Conservation (phyloP, 148 eudicot genomes). For the Rheum nobile region DNA sequence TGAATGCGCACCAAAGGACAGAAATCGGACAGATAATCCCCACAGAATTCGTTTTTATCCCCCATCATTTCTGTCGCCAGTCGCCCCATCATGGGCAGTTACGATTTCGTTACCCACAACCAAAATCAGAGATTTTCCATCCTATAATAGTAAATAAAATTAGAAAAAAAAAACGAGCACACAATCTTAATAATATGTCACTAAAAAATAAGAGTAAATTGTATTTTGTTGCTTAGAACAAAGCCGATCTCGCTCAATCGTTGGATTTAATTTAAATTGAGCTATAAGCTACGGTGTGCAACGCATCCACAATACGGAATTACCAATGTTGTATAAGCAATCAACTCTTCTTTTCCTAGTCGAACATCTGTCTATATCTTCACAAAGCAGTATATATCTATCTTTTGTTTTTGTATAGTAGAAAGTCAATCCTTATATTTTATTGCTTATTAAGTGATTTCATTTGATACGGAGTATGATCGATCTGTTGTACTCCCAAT, state of each 20-base stretch:
- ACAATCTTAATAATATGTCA: no score
- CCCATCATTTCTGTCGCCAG: neutral
- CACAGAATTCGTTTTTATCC: neutral
- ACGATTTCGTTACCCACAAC: neutral
- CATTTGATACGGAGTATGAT: no score
- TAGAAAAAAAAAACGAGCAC: no score
- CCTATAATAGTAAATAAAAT: neutral
- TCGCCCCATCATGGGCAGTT: neutral
- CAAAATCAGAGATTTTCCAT: neutral
- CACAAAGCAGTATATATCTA: no score
- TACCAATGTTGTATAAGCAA: no score
- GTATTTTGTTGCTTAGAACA: neutral
- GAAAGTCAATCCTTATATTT: no score
- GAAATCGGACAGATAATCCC: neutral
- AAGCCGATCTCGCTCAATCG: neutral
- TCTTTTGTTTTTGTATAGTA: no score
- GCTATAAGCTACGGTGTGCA: neutral
- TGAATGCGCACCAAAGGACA: constrained; percentile 1
- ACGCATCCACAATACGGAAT: neutral
- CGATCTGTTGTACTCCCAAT: no score
- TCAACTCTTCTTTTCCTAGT: neutral
- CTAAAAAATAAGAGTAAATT: no score
- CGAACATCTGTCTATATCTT: no score
- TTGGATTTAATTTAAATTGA: neutral
- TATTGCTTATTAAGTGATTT: no score